These are phyloP conservation scores for Rhododendron mucronatum DNA, from an alignment of 148 eudicot genomes.

Conservation along the genomic window DNA sequence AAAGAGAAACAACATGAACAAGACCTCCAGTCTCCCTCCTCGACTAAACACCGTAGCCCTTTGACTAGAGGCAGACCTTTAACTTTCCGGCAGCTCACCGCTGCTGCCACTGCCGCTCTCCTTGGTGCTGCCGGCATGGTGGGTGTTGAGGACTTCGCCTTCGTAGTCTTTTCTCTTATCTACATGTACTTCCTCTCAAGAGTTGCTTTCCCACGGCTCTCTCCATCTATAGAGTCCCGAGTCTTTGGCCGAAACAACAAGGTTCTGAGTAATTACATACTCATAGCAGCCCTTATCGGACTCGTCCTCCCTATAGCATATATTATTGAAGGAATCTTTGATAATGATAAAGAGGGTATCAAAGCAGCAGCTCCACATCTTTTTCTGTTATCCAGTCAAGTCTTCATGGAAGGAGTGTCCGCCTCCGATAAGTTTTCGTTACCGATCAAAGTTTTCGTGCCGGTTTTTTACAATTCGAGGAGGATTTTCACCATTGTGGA, in stretches of 20 bases:
- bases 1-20: not conserved
- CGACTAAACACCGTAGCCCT: not conserved
- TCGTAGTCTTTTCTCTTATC: constrained; percentile 41
- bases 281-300: constrained; percentile 51
- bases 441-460: constrained; percentile 69
- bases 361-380: constrained; percentile 73
- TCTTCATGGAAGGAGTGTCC: constrained; percentile 67
- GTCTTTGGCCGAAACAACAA: constrained; percentile 34
- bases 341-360: constrained; percentile 54
- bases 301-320: constrained; percentile 57
- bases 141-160: constrained; percentile 27
- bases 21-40: not conserved
- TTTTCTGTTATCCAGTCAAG: constrained; percentile 63
- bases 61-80: constrained; percentile 9
- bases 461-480: constrained; percentile 64
- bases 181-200: constrained; percentile 52
- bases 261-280: constrained; percentile 30
- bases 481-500: constrained; percentile 43
- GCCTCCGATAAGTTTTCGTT: constrained; percentile 48
- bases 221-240: constrained; percentile 15
- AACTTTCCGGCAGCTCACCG: constrained; percentile 49
- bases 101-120: constrained; percentile 34
- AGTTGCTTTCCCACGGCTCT: constrained; percentile 45
- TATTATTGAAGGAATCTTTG: constrained; percentile 52
- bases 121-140: constrained; percentile 55